Percentiles rank a stretch among this genome's conserved stretches.
These are phyloP conservation scores for Sclerotinia spermophila DNA, from an alignment of 2,329 filamentous ascomycete species.

Conservation along the genomic window DNA sequence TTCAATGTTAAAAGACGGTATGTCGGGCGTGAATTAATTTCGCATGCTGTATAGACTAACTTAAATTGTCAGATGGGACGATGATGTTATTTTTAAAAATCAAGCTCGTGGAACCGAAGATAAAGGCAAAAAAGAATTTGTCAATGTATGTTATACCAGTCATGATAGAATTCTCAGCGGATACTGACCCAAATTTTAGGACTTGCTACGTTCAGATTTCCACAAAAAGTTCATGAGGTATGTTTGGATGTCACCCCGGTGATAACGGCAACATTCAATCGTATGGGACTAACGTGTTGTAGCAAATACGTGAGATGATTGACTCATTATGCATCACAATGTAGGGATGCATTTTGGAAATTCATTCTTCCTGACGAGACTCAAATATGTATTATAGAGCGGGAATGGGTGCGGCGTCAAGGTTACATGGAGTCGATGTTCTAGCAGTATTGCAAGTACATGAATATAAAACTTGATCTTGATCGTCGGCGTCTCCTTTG, in stretches of 20 bases:
- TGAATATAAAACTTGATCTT: neutral
- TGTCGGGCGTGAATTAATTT: constrained; percentile 17
- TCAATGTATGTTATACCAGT: constrained; percentile 65
- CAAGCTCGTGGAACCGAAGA: constrained; percentile 94
- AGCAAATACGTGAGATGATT: constrained; percentile 39
- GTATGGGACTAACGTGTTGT: constrained; percentile 19
- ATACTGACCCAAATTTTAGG: constrained; percentile 44
- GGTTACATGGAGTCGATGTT: neutral
- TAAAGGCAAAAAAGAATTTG: constrained; percentile 89
- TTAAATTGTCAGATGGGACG: constrained; percentile 68
- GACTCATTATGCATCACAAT: neutral
- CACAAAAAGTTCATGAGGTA: constrained; percentile 90
- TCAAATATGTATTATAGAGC: neutral
- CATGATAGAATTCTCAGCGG: constrained; percentile 13
- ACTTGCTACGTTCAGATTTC: constrained; percentile 90
- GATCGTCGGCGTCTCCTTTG: neutral
- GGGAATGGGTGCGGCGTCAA: neutral
- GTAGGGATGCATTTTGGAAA: neutral
- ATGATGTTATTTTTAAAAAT: constrained; percentile 99
- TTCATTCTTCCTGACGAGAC: neutral
- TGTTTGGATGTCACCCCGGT: constrained; percentile 20
- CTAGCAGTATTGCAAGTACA: too few species aligned
- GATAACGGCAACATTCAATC: neutral
- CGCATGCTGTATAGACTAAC: neutral
- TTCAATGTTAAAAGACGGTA: constrained; percentile 79